Base-by-base conservation (phyloP, 768 basidiomycete species). In the Botryobasidium botryosum region DNA sequence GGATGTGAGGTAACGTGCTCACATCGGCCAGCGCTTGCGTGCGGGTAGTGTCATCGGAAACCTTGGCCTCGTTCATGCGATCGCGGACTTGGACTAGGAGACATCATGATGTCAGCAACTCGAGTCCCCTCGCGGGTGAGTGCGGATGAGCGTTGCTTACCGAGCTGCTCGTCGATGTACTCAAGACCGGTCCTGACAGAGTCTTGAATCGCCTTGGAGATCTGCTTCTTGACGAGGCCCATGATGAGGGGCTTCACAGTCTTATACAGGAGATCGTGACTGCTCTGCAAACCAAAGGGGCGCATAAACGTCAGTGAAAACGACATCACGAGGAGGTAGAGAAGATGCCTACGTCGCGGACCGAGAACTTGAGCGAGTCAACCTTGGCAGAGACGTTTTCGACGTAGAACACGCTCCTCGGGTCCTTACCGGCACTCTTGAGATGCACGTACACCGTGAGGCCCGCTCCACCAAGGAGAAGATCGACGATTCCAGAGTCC, bases 231-330 rank as follows among this genome's bases (percentile, higher is more conserved):
- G 54, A 99, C 76, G 31, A 94, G 64, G 5, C 72, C 74, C 2
- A 76, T 87, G 10, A 83, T 83, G 32, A 88, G 68, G 3, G 81
- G 79, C 43, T 72, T 74, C 31, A 94, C 52, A 0, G 83, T 79
- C 68, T 82, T 87, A 69, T 91, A 92, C 50, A 91, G 59, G 21
- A 81, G 62, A 55, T 88, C 82, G 62, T 94, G 88, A 62, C 90
- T 91, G 50, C 79, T 49, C 49, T 50, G 31, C 20, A 35, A 20
- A 20, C 24, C 3, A 25, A 35, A 29, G 12, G 26, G 6, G 5
- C 18, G n/a, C 12, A 23, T 27, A 24, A 46, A 13, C 25, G 8
- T 12, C 5, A 20, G 23, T 27, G 5, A 10, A 15, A 27, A 26
- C 12, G n/a, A 27, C 5, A 8, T 21, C 25, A 44, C 10, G 12